A percentile compares a stretch with the other conserved stretches of the same genome.
Conservation (phyloP, 805 yeast species). For the Metschnikowia matae region DNA sequence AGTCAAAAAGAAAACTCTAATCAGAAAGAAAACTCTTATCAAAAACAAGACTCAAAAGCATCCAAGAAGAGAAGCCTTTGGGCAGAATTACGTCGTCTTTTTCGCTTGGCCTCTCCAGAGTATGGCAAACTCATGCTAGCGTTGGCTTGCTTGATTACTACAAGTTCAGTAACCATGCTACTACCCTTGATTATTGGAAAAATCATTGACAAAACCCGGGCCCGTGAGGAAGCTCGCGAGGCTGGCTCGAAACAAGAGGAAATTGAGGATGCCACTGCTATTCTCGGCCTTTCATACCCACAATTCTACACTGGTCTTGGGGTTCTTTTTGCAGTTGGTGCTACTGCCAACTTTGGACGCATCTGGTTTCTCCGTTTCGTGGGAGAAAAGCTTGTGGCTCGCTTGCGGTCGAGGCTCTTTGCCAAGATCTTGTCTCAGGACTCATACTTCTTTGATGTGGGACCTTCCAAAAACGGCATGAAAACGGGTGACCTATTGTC, state of each 20-base stretch:
- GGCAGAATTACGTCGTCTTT: conserved; percentile 12
- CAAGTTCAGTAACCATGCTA: conserved; percentile 77
- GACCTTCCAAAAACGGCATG: conserved; percentile 44
- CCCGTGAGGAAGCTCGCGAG: conserved; percentile 18
- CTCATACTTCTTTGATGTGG: conserved; percentile 82
- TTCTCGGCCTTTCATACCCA: conserved; percentile 57
- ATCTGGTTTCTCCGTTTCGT: conserved; percentile 69
- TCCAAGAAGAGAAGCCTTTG: conserved; percentile 4
- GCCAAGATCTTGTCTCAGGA: conserved; percentile 79
- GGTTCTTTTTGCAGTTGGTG: conserved; percentile 65
- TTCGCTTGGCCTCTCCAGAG: conserved; percentile 19
- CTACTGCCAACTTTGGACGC: conserved; percentile 76
- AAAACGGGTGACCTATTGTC: conserved; percentile 91
- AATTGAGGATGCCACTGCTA: conserved; percentile 7
- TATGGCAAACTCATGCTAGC: conserved; percentile 42
- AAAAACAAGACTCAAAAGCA: no score
- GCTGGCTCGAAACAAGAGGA: neutral
- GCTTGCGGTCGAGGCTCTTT: conserved; percentile 73
- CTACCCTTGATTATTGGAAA: conserved; percentile 84
- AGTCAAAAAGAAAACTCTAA: neutral
- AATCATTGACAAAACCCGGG: conserved; percentile 67
- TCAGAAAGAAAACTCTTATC: neutral
- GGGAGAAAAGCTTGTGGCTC: conserved; percentile 85
- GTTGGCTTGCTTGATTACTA: conserved; percentile 54
- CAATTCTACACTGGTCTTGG: conserved; percentile 62